Percentiles rank a stretch among this genome's conserved stretches.
Conservation (phyloP, 495 filamentous ascomycete species). For the Collariella sp. region DNA sequence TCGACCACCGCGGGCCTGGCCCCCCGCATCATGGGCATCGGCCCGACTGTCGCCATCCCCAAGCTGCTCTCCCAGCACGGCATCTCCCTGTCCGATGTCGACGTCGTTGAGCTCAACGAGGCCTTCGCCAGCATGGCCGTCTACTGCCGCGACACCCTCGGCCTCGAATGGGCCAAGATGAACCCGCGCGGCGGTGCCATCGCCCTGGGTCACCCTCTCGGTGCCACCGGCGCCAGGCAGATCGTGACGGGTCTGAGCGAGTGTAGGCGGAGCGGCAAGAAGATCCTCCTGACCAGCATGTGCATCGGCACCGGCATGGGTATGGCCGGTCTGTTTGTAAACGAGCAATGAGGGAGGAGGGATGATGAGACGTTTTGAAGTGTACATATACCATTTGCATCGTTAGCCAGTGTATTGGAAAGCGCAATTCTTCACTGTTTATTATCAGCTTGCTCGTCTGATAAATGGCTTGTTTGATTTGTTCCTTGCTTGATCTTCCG, state of each 20-base stretch:
- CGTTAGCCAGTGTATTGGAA: neutral
- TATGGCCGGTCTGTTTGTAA: slow-evolving; percentile 80
- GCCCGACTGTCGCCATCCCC: slow-evolving; percentile 85
- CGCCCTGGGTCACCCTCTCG: slow-evolving; percentile 76
- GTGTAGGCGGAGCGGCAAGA: slow-evolving; percentile 68
- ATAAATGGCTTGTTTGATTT: no score
- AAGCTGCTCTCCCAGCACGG: slow-evolving; percentile 80
- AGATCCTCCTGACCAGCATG: slow-evolving; percentile 78
- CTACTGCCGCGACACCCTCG: slow-evolving; percentile 73
- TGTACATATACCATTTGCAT: neutral
- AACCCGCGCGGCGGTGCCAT: slow-evolving; percentile 77
- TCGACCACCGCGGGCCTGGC: slow-evolving; percentile 84
- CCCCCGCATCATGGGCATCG: slow-evolving; percentile 95
- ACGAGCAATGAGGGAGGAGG: slow-evolving; percentile 47
- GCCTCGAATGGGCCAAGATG: slow-evolving; percentile 74
- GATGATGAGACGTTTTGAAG: neutral
- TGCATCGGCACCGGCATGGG: slow-evolving; percentile 76
- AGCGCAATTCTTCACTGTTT: neutral
- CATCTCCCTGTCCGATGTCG: slow-evolving; percentile 70
- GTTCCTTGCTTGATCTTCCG: neutral
- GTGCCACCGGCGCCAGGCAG: slow-evolving; percentile 70
- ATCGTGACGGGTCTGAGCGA: slow-evolving; percentile 80
- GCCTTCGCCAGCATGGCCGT: slow-evolving; percentile 97
- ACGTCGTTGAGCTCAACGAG: slow-evolving; percentile 93
- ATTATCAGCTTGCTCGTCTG: no score